These are phyloP conservation scores for Fusarium concolor DNA, from an alignment of 2,329 filamentous ascomycete species.

Conservation along the genomic window DNA sequence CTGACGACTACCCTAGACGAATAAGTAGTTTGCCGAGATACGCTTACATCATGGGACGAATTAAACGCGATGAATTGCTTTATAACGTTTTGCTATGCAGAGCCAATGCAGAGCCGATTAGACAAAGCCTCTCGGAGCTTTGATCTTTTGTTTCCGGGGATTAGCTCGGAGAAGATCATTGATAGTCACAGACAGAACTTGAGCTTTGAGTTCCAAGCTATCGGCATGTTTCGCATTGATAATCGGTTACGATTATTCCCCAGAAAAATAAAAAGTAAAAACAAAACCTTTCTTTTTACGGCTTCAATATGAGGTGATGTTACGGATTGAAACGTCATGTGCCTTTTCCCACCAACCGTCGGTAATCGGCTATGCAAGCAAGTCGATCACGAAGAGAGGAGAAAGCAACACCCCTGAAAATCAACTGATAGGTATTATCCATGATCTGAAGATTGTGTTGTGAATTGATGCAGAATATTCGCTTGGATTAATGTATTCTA, in stretches of 20 bases:
- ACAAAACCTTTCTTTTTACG: not conserved
- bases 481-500: not conserved
- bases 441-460: not conserved
- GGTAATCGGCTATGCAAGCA: slow-evolving; percentile 37
- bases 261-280: not conserved
- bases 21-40: slow-evolving; percentile 1
- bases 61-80: not conserved
- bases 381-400: slow-evolving; percentile 23
- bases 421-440: slow-evolving; percentile 2
- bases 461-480: not conserved
- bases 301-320: slow-evolving; percentile 31
- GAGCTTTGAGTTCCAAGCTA: not conserved
- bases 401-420: slow-evolving; percentile 26
- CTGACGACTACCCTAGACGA: slow-evolving; percentile 31
- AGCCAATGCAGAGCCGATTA: slow-evolving; percentile 29
- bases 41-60: slow-evolving; percentile 27
- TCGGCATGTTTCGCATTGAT: slow-evolving; percentile 7
- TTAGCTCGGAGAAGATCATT: slow-evolving; percentile 3
- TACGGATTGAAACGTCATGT: slow-evolving; percentile 30
- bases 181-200: slow-evolving; percentile 7
- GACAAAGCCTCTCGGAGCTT: slow-evolving; percentile 6
- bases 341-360: slow-evolving; percentile 27
- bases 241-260: slow-evolving; percentile 21
- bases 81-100: slow-evolving; percentile 16
- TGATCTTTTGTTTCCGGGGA: not conserved